A percentile compares a stretch with the other conserved stretches of the same genome.
These are phyloP conservation scores for Rasamsonia emersonii DNA, from an alignment of 2,329 filamentous ascomycete genomes.

Conservation along the genomic window DNA sequence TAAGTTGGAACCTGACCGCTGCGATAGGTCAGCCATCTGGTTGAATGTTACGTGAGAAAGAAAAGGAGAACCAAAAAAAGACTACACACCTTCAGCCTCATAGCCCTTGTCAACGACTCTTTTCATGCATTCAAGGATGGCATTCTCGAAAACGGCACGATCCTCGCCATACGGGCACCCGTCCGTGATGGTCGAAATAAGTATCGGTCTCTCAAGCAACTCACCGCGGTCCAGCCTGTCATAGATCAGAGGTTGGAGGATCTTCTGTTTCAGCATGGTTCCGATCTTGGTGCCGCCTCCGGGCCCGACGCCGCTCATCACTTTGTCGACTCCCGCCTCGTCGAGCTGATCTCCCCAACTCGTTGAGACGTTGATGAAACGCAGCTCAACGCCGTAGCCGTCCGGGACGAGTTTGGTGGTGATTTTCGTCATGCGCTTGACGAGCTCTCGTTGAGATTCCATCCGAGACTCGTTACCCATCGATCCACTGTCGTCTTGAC, in stretches of 20 bases:
- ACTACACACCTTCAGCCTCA: neutral
- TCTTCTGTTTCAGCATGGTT: neutral
- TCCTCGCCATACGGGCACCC: neutral
- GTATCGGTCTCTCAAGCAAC: neutral
- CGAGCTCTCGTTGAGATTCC: neutral
- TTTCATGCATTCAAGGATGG: conserved; percentile 2
- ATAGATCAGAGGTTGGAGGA: conserved; percentile 2
- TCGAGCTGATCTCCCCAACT: neutral
- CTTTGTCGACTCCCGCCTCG: neutral
- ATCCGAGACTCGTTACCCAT: neutral
- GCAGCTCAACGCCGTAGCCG: neutral
- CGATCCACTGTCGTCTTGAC: conserved; percentile 1
- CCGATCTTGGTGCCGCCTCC: conserved; percentile 1
- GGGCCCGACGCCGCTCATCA: neutral
- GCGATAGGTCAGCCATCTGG: too few relatives aligned
- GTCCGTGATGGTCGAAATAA: conserved; percentile 2
- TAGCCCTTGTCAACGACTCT: neutral
- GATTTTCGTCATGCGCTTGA: conserved; percentile 1
- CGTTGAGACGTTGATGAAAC: conserved; percentile 1
- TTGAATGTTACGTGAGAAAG: neutral
- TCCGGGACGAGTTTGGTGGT: conserved; percentile 2
- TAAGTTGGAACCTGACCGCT: conserved; percentile 4
- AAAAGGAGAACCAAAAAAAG: neutral
- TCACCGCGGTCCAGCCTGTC: neutral
- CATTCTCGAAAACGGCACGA: neutral